Evolutionary conservation across 169 alveolate species (phyloP).

Genomic region (Eimeria sp.): DNA sequence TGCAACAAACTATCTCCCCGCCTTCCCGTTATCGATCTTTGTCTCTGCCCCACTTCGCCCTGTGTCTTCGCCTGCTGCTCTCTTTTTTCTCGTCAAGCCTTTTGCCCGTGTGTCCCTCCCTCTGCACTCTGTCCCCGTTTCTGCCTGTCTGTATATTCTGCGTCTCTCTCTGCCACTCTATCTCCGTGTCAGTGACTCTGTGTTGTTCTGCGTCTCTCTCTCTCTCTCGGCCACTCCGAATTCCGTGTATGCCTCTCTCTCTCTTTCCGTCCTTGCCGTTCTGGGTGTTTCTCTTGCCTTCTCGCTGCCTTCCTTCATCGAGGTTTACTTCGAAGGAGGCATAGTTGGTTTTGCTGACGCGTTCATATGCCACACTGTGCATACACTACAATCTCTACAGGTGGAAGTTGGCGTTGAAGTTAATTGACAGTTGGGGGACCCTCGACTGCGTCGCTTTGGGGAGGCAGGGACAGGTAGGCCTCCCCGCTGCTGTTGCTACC

Average conservation of each 20-base stretch:
- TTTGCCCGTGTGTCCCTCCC: too few relatives aligned
- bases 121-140: too few relatives aligned
- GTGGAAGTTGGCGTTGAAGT: slow-evolving; percentile 29
- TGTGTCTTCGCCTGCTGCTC: too few relatives aligned
- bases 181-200: too few relatives aligned
- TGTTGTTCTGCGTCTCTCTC: too few relatives aligned
- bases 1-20: too few relatives aligned
- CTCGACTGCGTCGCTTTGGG: slow-evolving; percentile 44
- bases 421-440: slow-evolving; percentile 36
- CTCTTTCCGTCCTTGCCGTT: neutral
- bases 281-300: neutral
- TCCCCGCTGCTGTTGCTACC: neutral
- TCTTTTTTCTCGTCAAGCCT: too few relatives aligned
- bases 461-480: slow-evolving; percentile 24
- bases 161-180: too few relatives aligned
- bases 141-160: too few relatives aligned
- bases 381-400: neutral
- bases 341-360: neutral
- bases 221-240: too few relatives aligned
- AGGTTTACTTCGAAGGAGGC: neutral
- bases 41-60: too few relatives aligned
- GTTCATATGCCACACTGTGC: neutral
- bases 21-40: too few relatives aligned
- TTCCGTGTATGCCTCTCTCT: neutral
- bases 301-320: neutral